A percentile compares a stretch with the other conserved stretches of the same genome.
Evolutionary conservation across 2,329 filamentous ascomycete genomes (phyloP).

Genomic region (Aspergillus sergii): DNA sequence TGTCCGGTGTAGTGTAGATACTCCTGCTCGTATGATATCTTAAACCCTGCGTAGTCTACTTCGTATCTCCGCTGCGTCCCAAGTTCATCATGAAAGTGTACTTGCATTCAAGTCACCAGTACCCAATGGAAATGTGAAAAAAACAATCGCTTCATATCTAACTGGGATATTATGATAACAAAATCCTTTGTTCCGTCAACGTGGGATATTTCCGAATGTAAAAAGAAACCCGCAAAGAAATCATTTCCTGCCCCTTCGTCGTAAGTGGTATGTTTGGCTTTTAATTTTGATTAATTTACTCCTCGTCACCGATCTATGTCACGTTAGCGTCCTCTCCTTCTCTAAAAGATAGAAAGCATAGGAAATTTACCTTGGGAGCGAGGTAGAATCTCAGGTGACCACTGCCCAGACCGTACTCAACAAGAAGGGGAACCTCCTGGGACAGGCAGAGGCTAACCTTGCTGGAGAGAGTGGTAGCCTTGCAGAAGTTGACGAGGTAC

Average conservation of each 20-base stretch:
- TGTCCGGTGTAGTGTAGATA: background rate
- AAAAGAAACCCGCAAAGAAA: conserved; percentile 28
- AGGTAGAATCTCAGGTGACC: conserved; percentile 97
- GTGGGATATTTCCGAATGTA: conserved; percentile 29
- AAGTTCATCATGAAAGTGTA: background rate
- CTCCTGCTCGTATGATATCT: background rate
- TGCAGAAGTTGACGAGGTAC: conserved; percentile 99
- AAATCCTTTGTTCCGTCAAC: conserved; percentile 13
- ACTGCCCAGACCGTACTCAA: conserved; percentile 84
- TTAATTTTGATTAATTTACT: conserved; percentile 37
- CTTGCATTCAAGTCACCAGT: background rate
- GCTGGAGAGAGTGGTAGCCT: conserved; percentile 80
- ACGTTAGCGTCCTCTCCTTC: background rate
- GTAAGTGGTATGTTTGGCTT: conserved; percentile 30
- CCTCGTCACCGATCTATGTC: conserved; percentile 65
- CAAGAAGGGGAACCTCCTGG: conserved; percentile 91
- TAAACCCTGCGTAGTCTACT: background rate
- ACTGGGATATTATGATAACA: conserved; percentile 24
- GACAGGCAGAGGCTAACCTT: conserved; percentile 91
- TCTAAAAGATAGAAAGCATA: background rate
- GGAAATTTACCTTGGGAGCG: conserved; percentile 80
- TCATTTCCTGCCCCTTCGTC: conserved; percentile 50
- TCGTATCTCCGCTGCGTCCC: background rate
- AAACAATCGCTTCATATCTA: conserved; percentile 23
- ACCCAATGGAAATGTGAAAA: background rate